Percentiles rank a stretch among this genome's conserved stretches.
phyloP scores from a whole-genome alignment of 129 eudicot species.

The Dittrichia graveolens region DNA sequence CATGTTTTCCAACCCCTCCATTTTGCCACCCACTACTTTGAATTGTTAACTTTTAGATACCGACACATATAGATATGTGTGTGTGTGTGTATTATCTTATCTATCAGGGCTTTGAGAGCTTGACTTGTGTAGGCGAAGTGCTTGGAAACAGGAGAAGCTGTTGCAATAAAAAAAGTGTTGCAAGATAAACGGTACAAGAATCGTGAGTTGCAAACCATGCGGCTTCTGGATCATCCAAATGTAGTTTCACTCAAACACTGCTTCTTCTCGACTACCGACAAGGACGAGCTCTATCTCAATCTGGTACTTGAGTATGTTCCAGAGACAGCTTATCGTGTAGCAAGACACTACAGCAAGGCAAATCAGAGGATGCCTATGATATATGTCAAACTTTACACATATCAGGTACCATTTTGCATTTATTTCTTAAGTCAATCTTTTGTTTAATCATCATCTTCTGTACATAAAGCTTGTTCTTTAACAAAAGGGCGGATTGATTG shows the following conservation, averaged over 20 bases:
- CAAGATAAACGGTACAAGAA: conserved; percentile 71
- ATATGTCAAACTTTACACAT: conserved; percentile 55
- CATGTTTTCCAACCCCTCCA: no score
- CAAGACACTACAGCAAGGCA: conserved; percentile 53
- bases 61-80: no score
- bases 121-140: conserved; percentile 52
- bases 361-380: conserved; percentile 62
- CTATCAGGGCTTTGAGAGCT: not conserved
- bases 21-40: no score
- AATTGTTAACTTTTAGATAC: no score
- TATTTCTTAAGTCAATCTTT: not conserved
- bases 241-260: conserved; percentile 61
- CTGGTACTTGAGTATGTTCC: conserved; percentile 64
- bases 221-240: conserved; percentile 65
- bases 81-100: no score
- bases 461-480: not conserved
- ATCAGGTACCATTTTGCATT: conserved; percentile 43
- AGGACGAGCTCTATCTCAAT: conserved; percentile 62
- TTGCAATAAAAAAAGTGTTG: conserved; percentile 58
- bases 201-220: conserved; percentile 61
- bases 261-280: conserved; percentile 61
- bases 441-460: not conserved
- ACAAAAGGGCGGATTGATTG: no score
- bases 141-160: conserved; percentile 61
- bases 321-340: conserved; percentile 55